phyloP scores from a whole-genome alignment of 2,329 filamentous ascomycete genomes.

The Paecilomyces formosus region DNA sequence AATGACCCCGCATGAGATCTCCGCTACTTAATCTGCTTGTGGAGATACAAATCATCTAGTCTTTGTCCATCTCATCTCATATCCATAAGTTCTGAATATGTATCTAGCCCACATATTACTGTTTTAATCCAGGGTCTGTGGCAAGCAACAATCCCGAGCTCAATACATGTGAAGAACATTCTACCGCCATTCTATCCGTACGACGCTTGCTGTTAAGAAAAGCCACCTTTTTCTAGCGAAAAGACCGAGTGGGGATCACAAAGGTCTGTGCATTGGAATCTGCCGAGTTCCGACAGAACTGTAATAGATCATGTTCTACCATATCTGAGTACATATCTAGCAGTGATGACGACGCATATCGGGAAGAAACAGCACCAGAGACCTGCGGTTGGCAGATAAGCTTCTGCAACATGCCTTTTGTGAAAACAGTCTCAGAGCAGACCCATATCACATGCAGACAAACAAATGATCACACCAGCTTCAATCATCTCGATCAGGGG shows the following conservation, averaged over 20 bases:
- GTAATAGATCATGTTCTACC: not conserved
- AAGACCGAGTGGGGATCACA: not conserved
- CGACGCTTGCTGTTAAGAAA: not conserved
- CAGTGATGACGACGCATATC: not conserved
- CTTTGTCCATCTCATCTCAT: no score
- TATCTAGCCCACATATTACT: no score
- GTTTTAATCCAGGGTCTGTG: no score
- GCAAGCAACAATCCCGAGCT: not conserved
- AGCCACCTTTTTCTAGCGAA: not conserved
- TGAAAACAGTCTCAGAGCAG: not conserved
- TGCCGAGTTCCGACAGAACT: not conserved
- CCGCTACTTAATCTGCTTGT: no score
- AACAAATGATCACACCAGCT: not conserved
- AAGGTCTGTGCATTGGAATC: not conserved
- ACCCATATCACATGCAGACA: not conserved
- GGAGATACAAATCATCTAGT: no score
- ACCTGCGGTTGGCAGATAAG: not conserved
- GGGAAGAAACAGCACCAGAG: not conserved
- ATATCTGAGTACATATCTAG: not conserved
- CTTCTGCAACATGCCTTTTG: not conserved
- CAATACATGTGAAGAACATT: not conserved
- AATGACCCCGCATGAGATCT: no score
- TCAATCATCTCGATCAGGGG: not conserved
- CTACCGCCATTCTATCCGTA: not conserved
- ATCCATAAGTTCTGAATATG: no score